Percentiles rank a stretch among this genome's conserved stretches.
These are phyloP conservation scores for Pythium pectinolyticum DNA, from an alignment of 352 stramenopile genomes.

Conservation along the genomic window DNA sequence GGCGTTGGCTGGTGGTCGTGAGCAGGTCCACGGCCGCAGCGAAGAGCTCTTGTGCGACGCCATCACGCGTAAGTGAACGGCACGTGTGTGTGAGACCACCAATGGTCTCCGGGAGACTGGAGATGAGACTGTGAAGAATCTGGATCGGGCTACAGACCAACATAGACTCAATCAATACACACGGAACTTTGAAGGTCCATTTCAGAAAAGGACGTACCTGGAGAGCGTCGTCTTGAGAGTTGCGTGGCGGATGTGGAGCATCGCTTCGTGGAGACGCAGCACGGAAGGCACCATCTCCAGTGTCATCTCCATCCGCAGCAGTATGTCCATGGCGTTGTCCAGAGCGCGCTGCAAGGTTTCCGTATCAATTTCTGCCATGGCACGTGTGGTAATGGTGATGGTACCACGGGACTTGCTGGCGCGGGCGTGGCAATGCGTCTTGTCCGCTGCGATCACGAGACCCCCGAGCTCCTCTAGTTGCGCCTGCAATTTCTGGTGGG, in stretches of 20 bases:
- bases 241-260: background rate
- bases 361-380: background rate
- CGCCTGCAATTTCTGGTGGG: too few species aligned
- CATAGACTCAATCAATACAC: background rate
- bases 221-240: background rate
- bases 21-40: conserved; percentile 10
- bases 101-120: conserved; percentile 8
- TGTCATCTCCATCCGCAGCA: background rate
- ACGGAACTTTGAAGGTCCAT: background rate
- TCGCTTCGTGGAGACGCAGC: conserved; percentile 8
- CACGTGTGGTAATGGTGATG: background rate
- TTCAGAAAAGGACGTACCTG: background rate
- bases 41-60: conserved; percentile 13
- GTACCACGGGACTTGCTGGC: conserved; percentile 5
- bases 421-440: background rate
- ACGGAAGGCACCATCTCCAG: background rate
- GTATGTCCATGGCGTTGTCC: background rate
- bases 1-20: background rate
- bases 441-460: background rate
- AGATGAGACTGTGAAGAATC: conserved; percentile 7
- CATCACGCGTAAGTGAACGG: background rate
- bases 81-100: conserved; percentile 6
- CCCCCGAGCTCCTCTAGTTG: background rate
- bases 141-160: background rate
- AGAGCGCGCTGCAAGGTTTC: too few species aligned